These are phyloP conservation scores for Boletus rubropictus DNA, from an alignment of 768 basidiomycete species.

Conservation along the genomic window DNA sequence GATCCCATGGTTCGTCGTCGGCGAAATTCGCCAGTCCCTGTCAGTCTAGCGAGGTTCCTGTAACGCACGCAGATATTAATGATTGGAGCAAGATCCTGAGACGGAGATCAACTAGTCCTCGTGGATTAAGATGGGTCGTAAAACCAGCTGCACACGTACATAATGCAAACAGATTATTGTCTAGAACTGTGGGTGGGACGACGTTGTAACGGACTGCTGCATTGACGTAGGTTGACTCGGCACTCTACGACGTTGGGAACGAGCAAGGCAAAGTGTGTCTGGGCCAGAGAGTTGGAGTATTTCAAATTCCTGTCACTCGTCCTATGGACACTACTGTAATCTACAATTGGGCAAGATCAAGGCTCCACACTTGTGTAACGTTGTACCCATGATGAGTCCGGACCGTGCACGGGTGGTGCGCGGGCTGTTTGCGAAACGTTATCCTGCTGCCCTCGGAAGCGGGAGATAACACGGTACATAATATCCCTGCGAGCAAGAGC, in stretches of 20 bases:
- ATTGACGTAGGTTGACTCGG: background rate
- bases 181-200: background rate
- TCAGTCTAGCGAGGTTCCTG: conserved; percentile 5
- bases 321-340: too few species aligned
- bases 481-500: conserved; percentile 24
- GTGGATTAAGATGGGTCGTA: conserved; percentile 29
- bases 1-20: conserved; percentile 3
- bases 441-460: conserved; percentile 19
- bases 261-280: background rate
- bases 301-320: conserved; percentile 24
- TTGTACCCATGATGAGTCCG: conserved; percentile 22
- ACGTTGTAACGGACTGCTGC: background rate
- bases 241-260: background rate
- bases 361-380: conserved; percentile 21
- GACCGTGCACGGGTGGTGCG: conserved; percentile 7
- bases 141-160: conserved; percentile 11
- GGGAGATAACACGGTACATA: conserved; percentile 29
- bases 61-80: conserved; percentile 9
- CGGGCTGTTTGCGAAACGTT: conserved; percentile 18
- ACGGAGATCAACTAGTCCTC: conserved; percentile 26
- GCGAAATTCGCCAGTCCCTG: conserved; percentile 5
- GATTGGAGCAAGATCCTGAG: conserved; percentile 8
- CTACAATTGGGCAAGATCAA: too few species aligned
- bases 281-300: conserved; percentile 20
- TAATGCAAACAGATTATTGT: conserved; percentile 9